Percentiles rank a stretch among this genome's conserved stretches.
phyloP scores from a whole-genome alignment of 306 rosid species.

The Hippophae rhamnoides region DNA sequence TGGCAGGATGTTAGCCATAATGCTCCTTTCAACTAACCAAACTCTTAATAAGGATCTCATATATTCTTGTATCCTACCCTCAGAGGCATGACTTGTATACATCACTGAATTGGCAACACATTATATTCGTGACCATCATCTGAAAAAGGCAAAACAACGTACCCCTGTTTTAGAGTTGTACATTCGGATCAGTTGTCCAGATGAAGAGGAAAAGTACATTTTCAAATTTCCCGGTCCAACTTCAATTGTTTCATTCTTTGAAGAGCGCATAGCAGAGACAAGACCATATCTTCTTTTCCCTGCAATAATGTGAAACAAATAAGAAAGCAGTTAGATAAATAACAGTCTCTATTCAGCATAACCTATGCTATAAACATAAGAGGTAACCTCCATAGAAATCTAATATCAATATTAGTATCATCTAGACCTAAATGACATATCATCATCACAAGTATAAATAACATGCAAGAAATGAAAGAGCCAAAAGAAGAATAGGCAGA shows the following conservation, averaged over 20 bases:
- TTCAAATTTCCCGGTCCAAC: conserved; percentile 75
- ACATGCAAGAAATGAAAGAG: not conserved
- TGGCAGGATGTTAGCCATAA: too few species aligned
- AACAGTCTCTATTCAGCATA: not conserved
- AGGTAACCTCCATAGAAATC: not conserved
- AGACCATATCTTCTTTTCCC: conserved; percentile 25
- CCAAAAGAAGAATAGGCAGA: not conserved
- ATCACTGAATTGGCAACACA: not conserved
- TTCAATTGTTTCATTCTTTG: conserved; percentile 32
- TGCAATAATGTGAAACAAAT: conserved; percentile 25
- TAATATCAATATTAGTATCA: not conserved
- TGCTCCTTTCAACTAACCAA: too few species aligned
- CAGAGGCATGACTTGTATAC: not conserved
- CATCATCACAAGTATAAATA: not conserved
- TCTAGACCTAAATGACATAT: not conserved
- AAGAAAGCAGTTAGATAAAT: not conserved
- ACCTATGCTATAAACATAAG: not conserved
- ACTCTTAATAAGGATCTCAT: too few species aligned
- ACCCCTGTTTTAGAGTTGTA: conserved; percentile 61
- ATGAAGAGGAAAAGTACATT: conserved; percentile 58
- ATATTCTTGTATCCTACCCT: too few species aligned
- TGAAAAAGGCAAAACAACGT: conserved; percentile 28
- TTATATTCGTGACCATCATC: conserved; percentile 3
- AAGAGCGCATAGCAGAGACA: conserved; percentile 14
- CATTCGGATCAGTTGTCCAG: conserved; percentile 74